Evolutionary conservation across 345 rosid species (phyloP).

Genomic region (Psidium guajava): DNA sequence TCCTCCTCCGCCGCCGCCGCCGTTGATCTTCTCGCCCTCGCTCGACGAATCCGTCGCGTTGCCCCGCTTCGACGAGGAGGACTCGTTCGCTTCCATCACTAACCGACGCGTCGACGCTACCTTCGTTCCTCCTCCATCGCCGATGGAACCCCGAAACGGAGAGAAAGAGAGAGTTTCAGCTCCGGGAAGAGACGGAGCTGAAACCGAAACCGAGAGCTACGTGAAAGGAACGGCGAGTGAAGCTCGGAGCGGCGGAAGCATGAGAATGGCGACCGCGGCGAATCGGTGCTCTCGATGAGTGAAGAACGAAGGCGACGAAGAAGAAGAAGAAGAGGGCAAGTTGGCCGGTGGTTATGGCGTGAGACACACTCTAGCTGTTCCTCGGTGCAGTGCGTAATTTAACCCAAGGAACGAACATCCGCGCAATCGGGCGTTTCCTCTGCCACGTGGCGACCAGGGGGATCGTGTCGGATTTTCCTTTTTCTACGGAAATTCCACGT

Average conservation of each 20-base stretch:
- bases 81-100: neutral
- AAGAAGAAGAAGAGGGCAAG: neutral
- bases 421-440: too few species aligned
- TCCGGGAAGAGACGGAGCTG: neutral
- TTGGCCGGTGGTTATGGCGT: neutral
- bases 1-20: neutral
- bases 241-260: neutral
- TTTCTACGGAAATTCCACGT: neutral
- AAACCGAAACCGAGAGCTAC: neutral
- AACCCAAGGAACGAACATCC: too few species aligned
- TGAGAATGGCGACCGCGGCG: neutral
- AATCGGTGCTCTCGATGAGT: neutral
- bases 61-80: neutral
- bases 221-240: neutral
- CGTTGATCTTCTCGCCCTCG: neutral
- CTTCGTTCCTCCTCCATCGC: neutral
- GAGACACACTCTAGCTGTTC: neutral
- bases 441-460: neutral
- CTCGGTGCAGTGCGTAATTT: neutral
- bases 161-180: neutral
- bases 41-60: neutral
- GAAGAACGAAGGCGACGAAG: neutral
- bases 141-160: too few species aligned
- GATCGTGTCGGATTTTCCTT: neutral
- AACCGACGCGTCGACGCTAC: neutral